These are phyloP conservation scores for Thymus mandschuricus DNA, from an alignment of 257 asterid species.

Conservation along the genomic window DNA sequence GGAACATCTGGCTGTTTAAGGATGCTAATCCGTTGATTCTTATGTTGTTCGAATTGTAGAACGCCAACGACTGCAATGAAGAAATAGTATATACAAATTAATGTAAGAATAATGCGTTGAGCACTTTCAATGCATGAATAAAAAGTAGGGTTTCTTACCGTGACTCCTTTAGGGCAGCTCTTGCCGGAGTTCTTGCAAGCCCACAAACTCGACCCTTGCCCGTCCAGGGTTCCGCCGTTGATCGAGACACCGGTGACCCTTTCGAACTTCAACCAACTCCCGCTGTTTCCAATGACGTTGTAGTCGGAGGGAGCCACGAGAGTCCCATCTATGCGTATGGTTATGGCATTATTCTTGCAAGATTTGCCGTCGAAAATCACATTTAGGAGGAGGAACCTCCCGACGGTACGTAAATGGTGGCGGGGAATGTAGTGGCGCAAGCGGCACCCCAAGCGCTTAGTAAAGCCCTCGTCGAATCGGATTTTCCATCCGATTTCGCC, in stretches of 20 bases:
- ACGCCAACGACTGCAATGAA: conserved; percentile 44
- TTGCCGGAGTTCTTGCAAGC: conserved; percentile 53
- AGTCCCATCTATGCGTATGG: conserved; percentile 53
- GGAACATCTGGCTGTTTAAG: conserved; percentile 59
- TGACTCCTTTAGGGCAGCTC: conserved; percentile 49
- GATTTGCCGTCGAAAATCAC: conserved; percentile 32
- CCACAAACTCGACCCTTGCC: conserved; percentile 44
- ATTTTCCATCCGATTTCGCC: conserved; percentile 46
- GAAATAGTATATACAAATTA: too few relatives aligned
- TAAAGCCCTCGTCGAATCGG: conserved; percentile 47
- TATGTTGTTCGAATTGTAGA: conserved; percentile 57
- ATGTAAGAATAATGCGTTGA: neutral
- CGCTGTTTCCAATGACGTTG: conserved; percentile 39
- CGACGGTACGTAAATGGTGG: conserved; percentile 49
- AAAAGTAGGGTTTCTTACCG: conserved; percentile 14
- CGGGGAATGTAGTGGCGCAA: conserved; percentile 42
- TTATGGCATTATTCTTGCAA: conserved; percentile 48
- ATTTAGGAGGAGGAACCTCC: conserved; percentile 46
- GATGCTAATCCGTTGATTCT: conserved; percentile 52
- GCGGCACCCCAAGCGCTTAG: conserved; percentile 54
- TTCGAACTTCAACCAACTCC: conserved; percentile 53
- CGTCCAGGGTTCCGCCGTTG: conserved; percentile 58
- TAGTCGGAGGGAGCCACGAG: conserved; percentile 62
- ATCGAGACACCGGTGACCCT: conserved; percentile 57
- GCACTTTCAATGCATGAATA: neutral